A percentile compares a stretch with the other conserved stretches of the same genome.
Conservation (phyloP, 2,329 filamentous ascomycete species). For the Amylocarpus encephaloides region DNA sequence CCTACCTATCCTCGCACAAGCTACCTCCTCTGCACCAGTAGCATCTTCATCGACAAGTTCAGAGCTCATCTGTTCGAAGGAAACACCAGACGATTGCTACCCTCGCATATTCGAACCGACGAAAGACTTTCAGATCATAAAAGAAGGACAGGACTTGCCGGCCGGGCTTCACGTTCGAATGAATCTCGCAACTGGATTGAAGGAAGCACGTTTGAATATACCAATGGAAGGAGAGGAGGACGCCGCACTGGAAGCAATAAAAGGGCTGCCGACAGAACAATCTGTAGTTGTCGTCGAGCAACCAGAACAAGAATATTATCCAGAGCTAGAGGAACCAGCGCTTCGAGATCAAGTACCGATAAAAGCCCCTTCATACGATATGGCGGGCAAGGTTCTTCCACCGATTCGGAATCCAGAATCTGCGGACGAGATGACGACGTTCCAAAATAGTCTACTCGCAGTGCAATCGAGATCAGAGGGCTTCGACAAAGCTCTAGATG, state of each 20-base stretch:
- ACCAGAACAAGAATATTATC: constrained; percentile 7
- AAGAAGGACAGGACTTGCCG: constrained; percentile 59
- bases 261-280: constrained; percentile 44
- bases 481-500: constrained; percentile 38
- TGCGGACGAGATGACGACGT: constrained; percentile 38
- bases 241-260: constrained; percentile 43
- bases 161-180: constrained; percentile 60
- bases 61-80: constrained; percentile 61
- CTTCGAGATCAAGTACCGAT: constrained; percentile 35
- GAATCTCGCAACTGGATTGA: constrained; percentile 56
- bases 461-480: constrained; percentile 39
- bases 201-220: constrained; percentile 61
- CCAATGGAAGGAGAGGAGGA: constrained; percentile 44
- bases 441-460: constrained; percentile 42
- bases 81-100: constrained; percentile 57
- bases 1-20: constrained; percentile 20
- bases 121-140: constrained; percentile 56
- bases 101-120: constrained; percentile 58
- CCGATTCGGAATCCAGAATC: constrained; percentile 35
- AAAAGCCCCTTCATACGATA: constrained; percentile 51
- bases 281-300: constrained; percentile 30
- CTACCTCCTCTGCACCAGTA: constrained; percentile 15
- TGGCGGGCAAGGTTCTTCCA: constrained; percentile 50
- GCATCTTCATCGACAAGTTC: constrained; percentile 31
- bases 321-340: constrained; percentile 18